These are phyloP conservation scores for Tricholoma bakamatsutake DNA, from an alignment of 768 basidiomycete species.

Conservation along the genomic window DNA sequence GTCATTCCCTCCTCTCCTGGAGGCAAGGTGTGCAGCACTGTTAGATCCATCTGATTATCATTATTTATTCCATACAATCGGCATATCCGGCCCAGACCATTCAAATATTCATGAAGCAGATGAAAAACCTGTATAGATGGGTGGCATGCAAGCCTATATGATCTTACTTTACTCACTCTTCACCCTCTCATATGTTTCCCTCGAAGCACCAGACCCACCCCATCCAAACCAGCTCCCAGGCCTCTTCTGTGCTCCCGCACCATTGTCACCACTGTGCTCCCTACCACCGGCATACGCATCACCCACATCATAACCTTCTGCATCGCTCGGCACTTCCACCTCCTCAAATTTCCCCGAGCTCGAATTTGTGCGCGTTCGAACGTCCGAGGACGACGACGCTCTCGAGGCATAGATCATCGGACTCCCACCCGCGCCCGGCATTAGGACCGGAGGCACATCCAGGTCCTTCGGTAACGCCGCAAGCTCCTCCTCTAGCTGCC, in stretches of 20 bases:
- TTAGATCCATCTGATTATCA: too few species aligned
- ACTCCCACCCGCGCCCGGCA: slow-evolving; percentile 25
- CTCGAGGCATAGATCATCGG: slow-evolving; percentile 30
- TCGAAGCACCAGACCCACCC: slow-evolving; percentile 27
- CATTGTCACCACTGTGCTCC: background rate
- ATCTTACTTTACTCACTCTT: slow-evolving; percentile 39
- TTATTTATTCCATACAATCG: too few species aligned
- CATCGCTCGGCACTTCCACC: slow-evolving; percentile 65
- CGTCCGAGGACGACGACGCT: slow-evolving; percentile 35
- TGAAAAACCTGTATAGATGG: background rate
- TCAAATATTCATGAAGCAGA: too few species aligned
- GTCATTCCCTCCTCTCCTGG: background rate
- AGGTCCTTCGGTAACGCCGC: slow-evolving; percentile 35
- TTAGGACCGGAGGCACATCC: slow-evolving; percentile 23
- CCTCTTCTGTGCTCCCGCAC: slow-evolving; percentile 19
- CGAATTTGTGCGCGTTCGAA: slow-evolving; percentile 39
- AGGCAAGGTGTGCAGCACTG: background rate
- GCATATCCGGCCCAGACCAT: too few species aligned
- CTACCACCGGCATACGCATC: slow-evolving; percentile 16
- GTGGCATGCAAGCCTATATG: background rate
- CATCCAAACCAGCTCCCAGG: slow-evolving; percentile 49
- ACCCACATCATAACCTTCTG: slow-evolving; percentile 54
- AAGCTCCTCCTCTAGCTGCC: slow-evolving; percentile 54
- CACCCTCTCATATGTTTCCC: slow-evolving; percentile 42
- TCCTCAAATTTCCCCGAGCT: slow-evolving; percentile 53